Conservation (phyloP, 768 basidiomycete species). For the Phylloporus rhodoxanthus region DNA sequence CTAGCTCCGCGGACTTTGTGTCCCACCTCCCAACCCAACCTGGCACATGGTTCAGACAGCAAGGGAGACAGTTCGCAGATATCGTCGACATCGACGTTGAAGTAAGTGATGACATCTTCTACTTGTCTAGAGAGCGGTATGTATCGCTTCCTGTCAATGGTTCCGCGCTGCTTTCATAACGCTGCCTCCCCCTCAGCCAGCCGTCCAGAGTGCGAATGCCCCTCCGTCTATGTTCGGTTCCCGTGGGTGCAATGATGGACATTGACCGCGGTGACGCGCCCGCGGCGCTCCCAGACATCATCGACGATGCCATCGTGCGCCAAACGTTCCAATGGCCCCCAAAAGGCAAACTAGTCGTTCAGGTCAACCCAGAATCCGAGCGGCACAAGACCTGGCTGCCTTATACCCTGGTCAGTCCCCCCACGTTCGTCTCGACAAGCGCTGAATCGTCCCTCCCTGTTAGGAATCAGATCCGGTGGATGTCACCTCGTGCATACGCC, state of each 20-base stretch:
- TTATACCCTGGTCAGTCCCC: constrained; percentile 34
- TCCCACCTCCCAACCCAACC: constrained; percentile 15
- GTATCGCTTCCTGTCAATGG: neutral
- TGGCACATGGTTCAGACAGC: constrained; percentile 25
- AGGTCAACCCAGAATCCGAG: constrained; percentile 36
- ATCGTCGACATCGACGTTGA: constrained; percentile 21
- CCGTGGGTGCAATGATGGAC: neutral
- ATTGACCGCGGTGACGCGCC: neutral
- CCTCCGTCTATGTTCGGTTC: constrained; percentile 22
- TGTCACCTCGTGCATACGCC: constrained; percentile 36
- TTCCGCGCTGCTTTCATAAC: neutral
- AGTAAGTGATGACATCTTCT: constrained; percentile 20
- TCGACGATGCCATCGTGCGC: constrained; percentile 10
- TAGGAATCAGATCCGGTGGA: constrained; percentile 34
- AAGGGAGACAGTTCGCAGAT: constrained; percentile 15
- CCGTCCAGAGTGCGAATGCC: constrained; percentile 15
- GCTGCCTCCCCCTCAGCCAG: neutral
- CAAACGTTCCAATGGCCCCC: constrained; percentile 37
- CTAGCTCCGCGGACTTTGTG: constrained; percentile 3
- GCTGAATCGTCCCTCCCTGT: neutral
- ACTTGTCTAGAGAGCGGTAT: constrained; percentile 13
- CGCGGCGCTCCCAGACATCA: neutral
- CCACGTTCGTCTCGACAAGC: neutral
- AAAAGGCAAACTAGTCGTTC: constrained; percentile 40
- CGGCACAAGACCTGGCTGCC: constrained; percentile 41